Conservation (phyloP, 768 basidiomycete species). For the Tylopilus sp. region DNA sequence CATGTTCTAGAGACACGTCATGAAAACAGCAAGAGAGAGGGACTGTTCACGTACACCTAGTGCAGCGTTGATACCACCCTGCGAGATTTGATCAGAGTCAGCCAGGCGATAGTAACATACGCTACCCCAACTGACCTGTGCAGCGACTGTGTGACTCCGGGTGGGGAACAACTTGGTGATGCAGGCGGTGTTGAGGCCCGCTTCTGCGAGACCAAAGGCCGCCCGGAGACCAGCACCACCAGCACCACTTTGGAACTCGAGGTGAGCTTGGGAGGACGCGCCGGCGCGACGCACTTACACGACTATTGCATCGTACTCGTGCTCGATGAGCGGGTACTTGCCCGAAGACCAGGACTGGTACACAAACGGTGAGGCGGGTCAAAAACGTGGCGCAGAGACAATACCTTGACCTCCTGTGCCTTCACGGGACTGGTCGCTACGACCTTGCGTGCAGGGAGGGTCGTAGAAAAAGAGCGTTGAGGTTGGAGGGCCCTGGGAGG, state of each 20-base stretch:
- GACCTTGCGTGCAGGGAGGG: conserved; percentile 55
- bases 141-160: conserved; percentile 97
- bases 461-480: conserved; percentile 63
- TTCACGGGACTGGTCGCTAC: conserved; percentile 71
- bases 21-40: conserved; percentile 5
- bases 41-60: conserved; percentile 63
- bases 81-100: conserved; percentile 13
- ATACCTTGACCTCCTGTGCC: conserved; percentile 80
- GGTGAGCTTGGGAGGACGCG: conserved; percentile 13
- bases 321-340: conserved; percentile 96
- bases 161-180: conserved; percentile 99
- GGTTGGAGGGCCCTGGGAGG: conserved; percentile 41
- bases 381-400: conserved; percentile 8
- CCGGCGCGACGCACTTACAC: conserved; percentile 63
- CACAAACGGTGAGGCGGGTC: conserved; percentile 2
- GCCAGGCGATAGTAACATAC: background rate
- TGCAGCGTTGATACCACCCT: conserved; percentile 99
- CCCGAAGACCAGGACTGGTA: conserved; percentile 72
- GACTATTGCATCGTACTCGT: conserved; percentile 98
- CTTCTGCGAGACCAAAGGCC: conserved; percentile 97
- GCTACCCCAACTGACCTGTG: conserved; percentile 58
- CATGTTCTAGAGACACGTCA: conserved; percentile 67
- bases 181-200: conserved; percentile 97
- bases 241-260: conserved; percentile 65
- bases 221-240: conserved; percentile 98